Conservation (phyloP, 495 filamentous ascomycete species). For the Penicillium cinerascens region DNA sequence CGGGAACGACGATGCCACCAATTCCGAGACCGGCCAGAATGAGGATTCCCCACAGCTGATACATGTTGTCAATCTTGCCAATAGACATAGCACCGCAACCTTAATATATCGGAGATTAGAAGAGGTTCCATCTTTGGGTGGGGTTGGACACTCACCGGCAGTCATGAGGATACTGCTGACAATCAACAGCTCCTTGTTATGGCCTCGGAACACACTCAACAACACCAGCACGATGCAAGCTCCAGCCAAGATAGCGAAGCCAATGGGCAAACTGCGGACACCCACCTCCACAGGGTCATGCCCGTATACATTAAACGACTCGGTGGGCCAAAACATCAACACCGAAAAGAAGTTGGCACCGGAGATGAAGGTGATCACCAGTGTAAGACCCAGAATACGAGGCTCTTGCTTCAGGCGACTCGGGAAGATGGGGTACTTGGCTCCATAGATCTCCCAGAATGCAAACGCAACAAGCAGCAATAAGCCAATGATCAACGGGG, state of each 20-base stretch:
- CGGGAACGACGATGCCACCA: slow-evolving; percentile 70
- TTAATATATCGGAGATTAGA: slow-evolving; percentile 5
- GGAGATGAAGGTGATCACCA: slow-evolving; percentile 70
- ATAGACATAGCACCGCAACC: slow-evolving; percentile 61
- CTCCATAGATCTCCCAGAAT: slow-evolving; percentile 58
- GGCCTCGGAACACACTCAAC: slow-evolving; percentile 57
- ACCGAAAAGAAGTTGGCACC: slow-evolving; percentile 76
- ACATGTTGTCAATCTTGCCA: slow-evolving; percentile 55
- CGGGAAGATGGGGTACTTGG: slow-evolving; percentile 66
- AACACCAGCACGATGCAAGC: slow-evolving; percentile 61
- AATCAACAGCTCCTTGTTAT: slow-evolving; percentile 62
- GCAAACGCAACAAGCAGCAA: slow-evolving; percentile 52
- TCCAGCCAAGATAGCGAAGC: slow-evolving; percentile 59
- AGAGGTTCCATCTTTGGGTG: neutral
- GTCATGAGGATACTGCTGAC: slow-evolving; percentile 64
- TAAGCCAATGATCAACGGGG: slow-evolving; percentile 54
- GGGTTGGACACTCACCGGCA: slow-evolving; percentile 41
- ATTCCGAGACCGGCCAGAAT: slow-evolving; percentile 65
- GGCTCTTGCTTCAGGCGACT: slow-evolving; percentile 59
- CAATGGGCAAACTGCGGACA: slow-evolving; percentile 62
- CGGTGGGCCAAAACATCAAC: slow-evolving; percentile 69
- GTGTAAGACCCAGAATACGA: slow-evolving; percentile 57
- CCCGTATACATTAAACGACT: slow-evolving; percentile 72
- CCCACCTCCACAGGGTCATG: slow-evolving; percentile 66
- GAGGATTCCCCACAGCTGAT: slow-evolving; percentile 58